Evolutionary conservation across 805 yeast species (phyloP).

Genomic region (Nakazawaea sp.): DNA sequence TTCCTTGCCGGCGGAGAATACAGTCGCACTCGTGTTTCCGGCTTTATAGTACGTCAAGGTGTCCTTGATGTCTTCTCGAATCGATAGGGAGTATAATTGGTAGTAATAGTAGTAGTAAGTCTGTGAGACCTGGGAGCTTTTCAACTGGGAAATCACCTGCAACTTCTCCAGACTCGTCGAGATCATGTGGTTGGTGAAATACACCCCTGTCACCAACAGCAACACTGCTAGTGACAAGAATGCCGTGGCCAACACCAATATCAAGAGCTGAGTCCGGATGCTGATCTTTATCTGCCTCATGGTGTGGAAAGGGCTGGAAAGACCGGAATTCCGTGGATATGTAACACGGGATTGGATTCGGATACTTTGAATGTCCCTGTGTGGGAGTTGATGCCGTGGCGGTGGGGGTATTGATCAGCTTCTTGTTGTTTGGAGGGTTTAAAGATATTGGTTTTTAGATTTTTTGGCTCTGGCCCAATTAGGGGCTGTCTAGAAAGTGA

Average conservation of each 20-base stretch:
- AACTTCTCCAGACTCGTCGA: slow-evolving; percentile 63
- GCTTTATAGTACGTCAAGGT: slow-evolving; percentile 61
- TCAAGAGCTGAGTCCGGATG: slow-evolving; percentile 68
- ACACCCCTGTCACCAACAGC: slow-evolving; percentile 71
- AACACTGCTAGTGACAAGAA: slow-evolving; percentile 62
- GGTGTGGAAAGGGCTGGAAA: not conserved
- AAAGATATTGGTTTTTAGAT: too few relatives aligned
- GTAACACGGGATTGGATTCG: too few relatives aligned
- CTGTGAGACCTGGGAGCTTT: slow-evolving; percentile 74
- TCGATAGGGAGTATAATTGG: slow-evolving; percentile 60
- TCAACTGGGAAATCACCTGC: slow-evolving; percentile 72
- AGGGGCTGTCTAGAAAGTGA: too few relatives aligned
- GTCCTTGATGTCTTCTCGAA: slow-evolving; percentile 50
- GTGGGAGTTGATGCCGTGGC: too few relatives aligned
- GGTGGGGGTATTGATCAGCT: too few relatives aligned
- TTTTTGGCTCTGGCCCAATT: too few relatives aligned
- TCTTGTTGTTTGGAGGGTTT: too few relatives aligned
- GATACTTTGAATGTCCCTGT: too few relatives aligned
- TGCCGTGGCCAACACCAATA: slow-evolving; percentile 63
- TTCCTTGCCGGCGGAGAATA: slow-evolving; percentile 38
- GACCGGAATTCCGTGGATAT: too few relatives aligned
- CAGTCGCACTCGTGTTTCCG: slow-evolving; percentile 54
- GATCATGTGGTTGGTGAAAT: slow-evolving; percentile 58
- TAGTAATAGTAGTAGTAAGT: slow-evolving; percentile 55
- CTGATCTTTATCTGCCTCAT: slow-evolving; percentile 40